phyloP scores from a whole-genome alignment of 2,329 filamentous ascomycete genomes.

The Ophiostoma populinum region DNA sequence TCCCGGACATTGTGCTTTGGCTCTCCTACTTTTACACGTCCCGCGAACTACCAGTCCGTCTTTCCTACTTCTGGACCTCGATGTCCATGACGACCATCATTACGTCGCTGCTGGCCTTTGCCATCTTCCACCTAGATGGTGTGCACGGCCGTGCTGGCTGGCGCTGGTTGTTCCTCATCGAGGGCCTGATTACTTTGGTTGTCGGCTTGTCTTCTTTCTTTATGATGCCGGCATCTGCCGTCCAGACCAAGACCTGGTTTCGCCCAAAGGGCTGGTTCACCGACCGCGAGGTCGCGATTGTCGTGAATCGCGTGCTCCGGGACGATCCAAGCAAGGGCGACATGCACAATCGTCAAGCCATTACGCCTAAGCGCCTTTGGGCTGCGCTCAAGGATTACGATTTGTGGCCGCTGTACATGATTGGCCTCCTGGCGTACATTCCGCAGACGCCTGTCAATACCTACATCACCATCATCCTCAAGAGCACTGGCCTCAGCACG shows the following conservation, averaged over 20 bases:
- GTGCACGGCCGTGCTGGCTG: conserved; percentile 20
- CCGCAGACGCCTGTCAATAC: conserved; percentile 3
- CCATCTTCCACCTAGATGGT: conserved; percentile 19
- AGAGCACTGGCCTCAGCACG: conserved; percentile 8
- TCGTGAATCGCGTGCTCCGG: conserved; percentile 37
- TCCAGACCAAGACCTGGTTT: conserved; percentile 20
- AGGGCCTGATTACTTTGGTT: conserved; percentile 27
- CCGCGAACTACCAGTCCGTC: conserved; percentile 17
- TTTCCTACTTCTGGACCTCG: conserved; percentile 19
- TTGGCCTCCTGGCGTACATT: conserved; percentile 8
- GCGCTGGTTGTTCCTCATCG: conserved; percentile 34
- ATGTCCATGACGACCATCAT: conserved; percentile 17
- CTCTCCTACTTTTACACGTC: conserved; percentile 20
- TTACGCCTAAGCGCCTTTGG: conserved; percentile 22
- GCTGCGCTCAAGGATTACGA: conserved; percentile 9
- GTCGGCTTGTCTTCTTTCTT: conserved; percentile 28
- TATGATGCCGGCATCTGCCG: conserved; percentile 26
- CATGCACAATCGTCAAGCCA: conserved; percentile 39
- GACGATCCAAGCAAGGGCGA: conserved; percentile 41
- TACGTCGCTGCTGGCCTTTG: conserved; percentile 19
- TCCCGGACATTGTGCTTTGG: conserved; percentile 19
- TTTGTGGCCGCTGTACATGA: conserved; percentile 11
- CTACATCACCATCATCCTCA: conserved; percentile 10
- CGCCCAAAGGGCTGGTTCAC: conserved; percentile 37
- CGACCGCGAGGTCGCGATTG: conserved; percentile 36